Evolutionary conservation across 192 early-diverging fungal genomes (phyloP), one percentile per base, ranked within the genome.

Genomic region (Backusella parvicylindrica): DNA sequence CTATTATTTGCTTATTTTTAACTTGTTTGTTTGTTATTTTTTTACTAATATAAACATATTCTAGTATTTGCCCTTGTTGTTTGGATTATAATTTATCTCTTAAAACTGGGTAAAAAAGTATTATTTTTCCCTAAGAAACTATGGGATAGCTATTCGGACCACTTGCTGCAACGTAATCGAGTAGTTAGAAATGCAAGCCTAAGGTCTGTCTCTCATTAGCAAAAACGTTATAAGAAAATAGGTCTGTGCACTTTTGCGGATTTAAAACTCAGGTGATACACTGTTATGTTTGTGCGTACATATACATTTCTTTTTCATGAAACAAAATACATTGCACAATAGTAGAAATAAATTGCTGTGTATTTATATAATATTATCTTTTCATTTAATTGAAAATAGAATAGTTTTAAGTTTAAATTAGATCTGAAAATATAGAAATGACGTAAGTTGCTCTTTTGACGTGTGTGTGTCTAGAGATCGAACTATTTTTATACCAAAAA

Each of bases 61-160:
- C 15, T 53, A 75, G 74, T 75, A 31, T 75, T 67, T 75, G 74
- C 74, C 5, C 64, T 75, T 49, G 64, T 64, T 35, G 74, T 75
- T 31, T 75, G 74, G 74, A 75, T 65, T 32, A 35, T 75, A 21
- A 77, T 77, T 15, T 77, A 70, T 64, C 13, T 71, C 6, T 33
- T 70, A 5, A 71, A 72, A 67, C 66, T 40, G 32, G 68, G 69
- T 35, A 70, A 64, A 38, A 64, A 23, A 9, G 76, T 65, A 23
- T 21, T 77, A 1, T 37, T 47, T 15, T 66, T 77, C 18, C 76
- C 76, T 32, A 26, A 26, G 28, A 71, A 66, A 43, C 6, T 72
- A 63, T 64, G 68, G 68, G 13, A 18, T 5, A 26, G 37, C 2
- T 77, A 72, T 64, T 28, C 60, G 0, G 70, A 71, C 7, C 41